These are phyloP conservation scores for Stylonectria norvegica DNA, from an alignment of 2,329 filamentous ascomycete species.

Conservation along the genomic window DNA sequence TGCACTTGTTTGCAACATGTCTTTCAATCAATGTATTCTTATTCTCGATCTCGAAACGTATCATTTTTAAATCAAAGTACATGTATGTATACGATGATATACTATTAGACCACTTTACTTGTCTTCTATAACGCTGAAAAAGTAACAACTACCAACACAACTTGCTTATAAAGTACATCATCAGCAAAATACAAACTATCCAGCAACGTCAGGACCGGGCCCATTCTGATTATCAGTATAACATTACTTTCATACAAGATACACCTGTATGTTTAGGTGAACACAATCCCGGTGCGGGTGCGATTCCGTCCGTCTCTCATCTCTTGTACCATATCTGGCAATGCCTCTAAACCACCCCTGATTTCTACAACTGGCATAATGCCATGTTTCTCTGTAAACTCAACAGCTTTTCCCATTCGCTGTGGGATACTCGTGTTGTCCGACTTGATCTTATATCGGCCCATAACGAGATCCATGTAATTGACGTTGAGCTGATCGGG, in stretches of 20 bases:
- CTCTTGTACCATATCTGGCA: constrained; percentile 10
- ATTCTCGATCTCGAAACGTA: neutral
- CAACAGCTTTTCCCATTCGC: constrained; percentile 41
- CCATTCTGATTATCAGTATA: too few species aligned
- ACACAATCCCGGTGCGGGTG: constrained; percentile 10
- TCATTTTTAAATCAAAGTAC: too few species aligned
- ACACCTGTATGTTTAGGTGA: constrained; percentile 3
- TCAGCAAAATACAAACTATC: too few species aligned
- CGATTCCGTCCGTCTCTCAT: constrained; percentile 11
- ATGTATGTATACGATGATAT: too few species aligned
- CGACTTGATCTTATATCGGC: constrained; percentile 38
- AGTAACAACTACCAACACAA: too few species aligned
- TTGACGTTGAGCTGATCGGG: constrained; percentile 34
- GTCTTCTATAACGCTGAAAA: too few species aligned
- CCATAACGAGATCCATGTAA: constrained; percentile 39
- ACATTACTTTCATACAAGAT: too few species aligned
- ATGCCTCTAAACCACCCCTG: constrained; percentile 11
- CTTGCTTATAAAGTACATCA: too few species aligned
- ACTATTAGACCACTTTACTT: too few species aligned
- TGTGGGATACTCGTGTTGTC: constrained; percentile 41
- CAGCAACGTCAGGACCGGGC: too few species aligned
- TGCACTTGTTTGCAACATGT: too few species aligned
- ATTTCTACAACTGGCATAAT: constrained; percentile 14
- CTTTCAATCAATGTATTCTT: too few species aligned
- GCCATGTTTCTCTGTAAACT: constrained; percentile 39